Percentiles rank a stretch among this genome's conserved stretches.
Evolutionary conservation across 495 filamentous ascomycete genomes (phyloP).

Genomic region (Ascobolus immersus): DNA sequence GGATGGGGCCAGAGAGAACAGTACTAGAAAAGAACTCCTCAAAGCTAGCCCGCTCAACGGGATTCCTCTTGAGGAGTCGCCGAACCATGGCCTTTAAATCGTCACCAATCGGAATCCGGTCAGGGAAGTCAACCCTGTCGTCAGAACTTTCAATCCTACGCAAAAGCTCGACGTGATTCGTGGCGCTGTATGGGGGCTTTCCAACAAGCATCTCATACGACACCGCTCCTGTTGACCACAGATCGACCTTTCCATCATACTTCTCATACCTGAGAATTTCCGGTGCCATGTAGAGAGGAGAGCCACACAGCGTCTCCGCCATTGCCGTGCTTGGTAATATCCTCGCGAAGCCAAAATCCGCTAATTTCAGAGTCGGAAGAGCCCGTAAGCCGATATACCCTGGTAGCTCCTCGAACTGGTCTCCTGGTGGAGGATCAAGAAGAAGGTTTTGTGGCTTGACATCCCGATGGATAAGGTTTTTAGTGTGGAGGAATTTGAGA

Average conservation of each 20-base stretch:
- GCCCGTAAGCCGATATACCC: constrained; percentile 48
- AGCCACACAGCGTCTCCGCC: constrained; percentile 88
- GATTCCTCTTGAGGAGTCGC: constrained; percentile 55
- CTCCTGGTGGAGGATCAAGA: constrained; percentile 56
- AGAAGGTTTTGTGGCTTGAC: constrained; percentile 94
- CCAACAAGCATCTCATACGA: constrained; percentile 84
- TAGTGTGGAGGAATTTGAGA: constrained; percentile 57
- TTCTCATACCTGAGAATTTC: constrained; percentile 93
- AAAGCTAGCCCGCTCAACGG: constrained; percentile 61
- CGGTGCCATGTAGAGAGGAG: constrained; percentile 96
- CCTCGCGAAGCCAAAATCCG: constrained; percentile 90
- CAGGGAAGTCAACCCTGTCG: constrained; percentile 59
- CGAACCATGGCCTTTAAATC: constrained; percentile 65
- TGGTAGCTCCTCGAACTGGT: constrained; percentile 12
- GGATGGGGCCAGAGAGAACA: constrained; percentile 56
- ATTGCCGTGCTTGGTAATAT: constrained; percentile 69
- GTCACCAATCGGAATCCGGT: constrained; percentile 41
- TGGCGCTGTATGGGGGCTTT: constrained; percentile 68
- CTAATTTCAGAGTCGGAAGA: constrained; percentile 84
- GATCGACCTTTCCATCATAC: constrained; percentile 86
- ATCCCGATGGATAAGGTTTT: constrained; percentile 81
- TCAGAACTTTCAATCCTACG: constrained; percentile 69
- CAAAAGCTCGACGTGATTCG: constrained; percentile 81
- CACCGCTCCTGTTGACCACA: constrained; percentile 94
- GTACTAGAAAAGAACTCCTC: constrained; percentile 50